A percentile compares a stretch with the other conserved stretches of the same genome.
Evolutionary conservation across 2,329 filamentous ascomycete genomes (phyloP).

Genomic region (Trichoderma pleuroti): DNA sequence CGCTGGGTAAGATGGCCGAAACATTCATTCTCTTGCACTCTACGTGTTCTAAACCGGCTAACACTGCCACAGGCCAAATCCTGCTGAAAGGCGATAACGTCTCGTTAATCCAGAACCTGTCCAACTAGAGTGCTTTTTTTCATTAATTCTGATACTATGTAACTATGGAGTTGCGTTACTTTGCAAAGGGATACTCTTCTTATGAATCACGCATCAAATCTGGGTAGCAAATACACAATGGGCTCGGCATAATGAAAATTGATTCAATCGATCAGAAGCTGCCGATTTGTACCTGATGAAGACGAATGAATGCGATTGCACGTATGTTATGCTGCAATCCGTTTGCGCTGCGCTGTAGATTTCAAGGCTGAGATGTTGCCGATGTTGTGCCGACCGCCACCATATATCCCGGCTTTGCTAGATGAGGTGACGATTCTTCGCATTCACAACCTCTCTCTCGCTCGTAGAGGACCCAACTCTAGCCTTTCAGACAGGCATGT

Average conservation of each 20-base stretch:
- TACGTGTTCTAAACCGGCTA: constrained; percentile 22
- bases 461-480: not conserved
- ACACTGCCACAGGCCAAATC: constrained; percentile 66
- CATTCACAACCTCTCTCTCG: not conserved
- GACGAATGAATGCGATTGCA: not conserved
- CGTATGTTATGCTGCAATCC: not conserved
- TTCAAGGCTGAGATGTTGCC: not conserved
- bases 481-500: constrained; percentile 27
- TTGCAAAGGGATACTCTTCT: constrained; percentile 8
- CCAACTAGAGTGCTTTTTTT: constrained; percentile 25
- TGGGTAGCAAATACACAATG: constrained; percentile 11
- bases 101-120: constrained; percentile 66
- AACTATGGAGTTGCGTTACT: constrained; percentile 7
- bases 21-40: not conserved
- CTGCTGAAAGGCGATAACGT: constrained; percentile 87
- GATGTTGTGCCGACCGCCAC: constrained; percentile 9
- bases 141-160: not conserved
- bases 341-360: not conserved
- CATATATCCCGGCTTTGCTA: not conserved
- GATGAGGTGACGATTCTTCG: not conserved
- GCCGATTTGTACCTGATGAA: not conserved
- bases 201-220: constrained; percentile 11
- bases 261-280: not conserved
- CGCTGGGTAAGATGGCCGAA: constrained; percentile 59
- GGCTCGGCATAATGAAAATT: constrained; percentile 13